Base-by-base conservation (phyloP, 176 grass and related monocot genomes). In the Saccharum spontaneum region DNA sequence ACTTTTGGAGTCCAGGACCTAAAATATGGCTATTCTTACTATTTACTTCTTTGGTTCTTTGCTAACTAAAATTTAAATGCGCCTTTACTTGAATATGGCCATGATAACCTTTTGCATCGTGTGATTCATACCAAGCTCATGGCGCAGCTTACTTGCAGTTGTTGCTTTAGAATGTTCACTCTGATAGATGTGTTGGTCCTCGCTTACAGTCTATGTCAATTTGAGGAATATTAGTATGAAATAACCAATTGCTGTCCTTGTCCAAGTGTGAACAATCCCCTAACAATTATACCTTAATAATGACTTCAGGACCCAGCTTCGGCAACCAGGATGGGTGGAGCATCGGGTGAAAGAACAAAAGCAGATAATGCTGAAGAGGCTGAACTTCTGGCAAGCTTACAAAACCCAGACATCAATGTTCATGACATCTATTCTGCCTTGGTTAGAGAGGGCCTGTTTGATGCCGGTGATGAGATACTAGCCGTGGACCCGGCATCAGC, bases 381-480 rank as follows among this genome's bases (percentile, higher is more conserved):
- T 2, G 55, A 70, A 65, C 70, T 84, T 69, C 37, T 61, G 39
- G 38, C 76, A 68, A 75, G 66, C 83, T 60, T 86, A 54, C 71
- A 90, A 78, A 59, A 82, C 69, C 61, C 68, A 45, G 23, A 75
- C 22, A 49, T 26, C 31, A 71, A 76, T 71, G 23, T 54, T 55
- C 69, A 83, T 55, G 86, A 90, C 37, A 72, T 93, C 17, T 95
- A 89, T 91, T 91, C 90, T 49, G 63, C 80, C 37, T 77, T 95
- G 75, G 77, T 89, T 54, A 89, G 71, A 40, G 81, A 82, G 49
- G 90, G 94, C 39, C 61, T 95, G 67, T 92, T 95, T 76, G 91
- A 88, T 71, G 22, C 44, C 5, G 90, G 48, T 1, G 48, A 95
- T 75, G 84, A 72, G 69, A 54, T 79, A 33, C 24, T 18, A 38